Evolutionary conservation across 2,329 filamentous ascomycete genomes (phyloP), one percentile per base, ranked within the genome.

Genomic region (Neopestalotiopsis clavispora): DNA sequence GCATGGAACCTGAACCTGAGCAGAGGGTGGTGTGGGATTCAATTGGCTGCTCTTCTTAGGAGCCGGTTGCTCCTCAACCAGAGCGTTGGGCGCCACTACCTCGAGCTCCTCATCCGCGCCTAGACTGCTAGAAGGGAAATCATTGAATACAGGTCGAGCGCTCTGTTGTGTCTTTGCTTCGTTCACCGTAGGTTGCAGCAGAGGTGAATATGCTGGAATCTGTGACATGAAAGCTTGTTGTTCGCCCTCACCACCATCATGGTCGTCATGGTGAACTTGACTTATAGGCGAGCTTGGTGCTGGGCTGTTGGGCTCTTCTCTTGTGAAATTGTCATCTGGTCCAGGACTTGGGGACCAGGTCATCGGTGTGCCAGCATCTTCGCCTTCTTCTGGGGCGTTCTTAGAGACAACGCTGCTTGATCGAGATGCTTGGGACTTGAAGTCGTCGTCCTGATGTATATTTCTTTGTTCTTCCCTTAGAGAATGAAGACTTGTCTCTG

Each of bases 11-110:
- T 72, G 69, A 20, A 75, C 63, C 61, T 80, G 78, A 7, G 78
- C 78, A 17, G 78, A 80, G 14, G 78, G 77, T 20, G 78, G 78
- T 9, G 78, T 80, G 45, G 74, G 70, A 30, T 74, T 71, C 42
- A 70, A 72, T 23, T 71, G 58, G 59, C 70, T 69, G 64, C 69
- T 60, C 61, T 73, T 76, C 42, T 76, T 76, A 66, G 75, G 66
- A 30, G 75, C 66, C 13, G 72, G 56, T n/a, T 68, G 40, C 56
- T 52, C 68, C 20, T 73, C 69, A 23, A 71, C 67, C 20, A 78
- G 72, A 1, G 73, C 74, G 12, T 65, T 72, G 20, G 76, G 78
- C 1, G 76, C 71, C 68, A 78, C 72, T 34, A 80, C 65, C n/a
- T 79, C 78, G 28, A 80, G 72, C 30, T 76, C 75, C 52, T 77